Conservation (phyloP, 768 basidiomycete genomes). For the Suillus clintonianus region DNA sequence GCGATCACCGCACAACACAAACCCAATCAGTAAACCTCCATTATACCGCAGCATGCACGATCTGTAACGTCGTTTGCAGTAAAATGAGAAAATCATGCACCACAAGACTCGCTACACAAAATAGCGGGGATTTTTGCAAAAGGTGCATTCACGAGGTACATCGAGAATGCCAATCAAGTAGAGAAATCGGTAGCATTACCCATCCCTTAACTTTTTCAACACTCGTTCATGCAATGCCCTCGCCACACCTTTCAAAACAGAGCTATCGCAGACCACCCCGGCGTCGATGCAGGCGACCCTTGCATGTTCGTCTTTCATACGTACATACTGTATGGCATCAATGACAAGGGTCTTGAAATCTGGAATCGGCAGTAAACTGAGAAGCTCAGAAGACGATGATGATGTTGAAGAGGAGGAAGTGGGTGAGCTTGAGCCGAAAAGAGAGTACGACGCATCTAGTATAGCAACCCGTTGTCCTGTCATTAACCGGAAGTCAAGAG, state of each 20-base stretch:
- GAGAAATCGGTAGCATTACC: slow-evolving; percentile 8
- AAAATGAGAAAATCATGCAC: no score
- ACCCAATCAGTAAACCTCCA: no score
- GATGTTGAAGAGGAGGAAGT: background rate
- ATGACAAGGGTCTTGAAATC: slow-evolving; percentile 52
- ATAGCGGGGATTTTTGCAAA: background rate
- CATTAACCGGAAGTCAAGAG: slow-evolving; percentile 80
- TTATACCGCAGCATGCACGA: background rate
- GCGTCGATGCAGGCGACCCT: slow-evolving; percentile 59
- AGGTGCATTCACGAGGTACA: background rate
- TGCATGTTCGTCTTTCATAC: slow-evolving; percentile 28
- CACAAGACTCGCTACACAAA: no score
- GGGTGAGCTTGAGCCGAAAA: slow-evolving; percentile 35
- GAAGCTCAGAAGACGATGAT: slow-evolving; percentile 9
- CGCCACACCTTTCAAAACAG: slow-evolving; percentile 46
- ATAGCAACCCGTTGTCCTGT: slow-evolving; percentile 64
- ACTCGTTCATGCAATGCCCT: slow-evolving; percentile 54
- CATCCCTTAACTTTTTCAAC: slow-evolving; percentile 26
- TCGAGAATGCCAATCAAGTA: background rate
- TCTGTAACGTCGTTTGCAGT: no score
- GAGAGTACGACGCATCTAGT: slow-evolving; percentile 70
- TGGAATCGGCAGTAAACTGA: slow-evolving; percentile 61
- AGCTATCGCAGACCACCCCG: slow-evolving; percentile 61
- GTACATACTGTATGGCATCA: slow-evolving; percentile 40
- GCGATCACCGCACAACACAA: no score